Conservation (phyloP, 169 alveolate species). For the Theileria luwenshuni region DNA sequence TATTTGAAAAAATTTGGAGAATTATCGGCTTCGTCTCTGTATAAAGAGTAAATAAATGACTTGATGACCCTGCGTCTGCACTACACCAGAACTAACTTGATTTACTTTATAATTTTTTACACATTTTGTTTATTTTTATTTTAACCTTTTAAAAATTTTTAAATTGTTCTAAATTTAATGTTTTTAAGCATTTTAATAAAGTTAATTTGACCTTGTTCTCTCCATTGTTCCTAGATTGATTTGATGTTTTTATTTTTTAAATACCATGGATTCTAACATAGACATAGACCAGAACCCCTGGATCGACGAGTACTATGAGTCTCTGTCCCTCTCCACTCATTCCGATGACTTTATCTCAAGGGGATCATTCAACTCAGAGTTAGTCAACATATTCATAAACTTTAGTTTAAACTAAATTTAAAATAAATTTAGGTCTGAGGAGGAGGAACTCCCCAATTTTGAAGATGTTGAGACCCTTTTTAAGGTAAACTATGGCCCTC, state of each 20-base stretch:
- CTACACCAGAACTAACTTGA: too few relatives aligned
- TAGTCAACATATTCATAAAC: too few relatives aligned
- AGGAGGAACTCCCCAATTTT: constrained; percentile 2
- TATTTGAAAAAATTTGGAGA: constrained; percentile 46
- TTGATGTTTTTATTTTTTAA: background rate
- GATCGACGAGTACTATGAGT: too few relatives aligned
- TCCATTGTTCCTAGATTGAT: background rate
- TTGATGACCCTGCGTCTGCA: too few relatives aligned
- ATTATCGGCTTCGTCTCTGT: constrained; percentile 16
- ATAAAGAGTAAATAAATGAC: too few relatives aligned
- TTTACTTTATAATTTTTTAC: too few relatives aligned
- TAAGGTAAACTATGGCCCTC: constrained; percentile 27
- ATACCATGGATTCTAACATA: too few relatives aligned
- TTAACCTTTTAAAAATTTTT: constrained; percentile 3
- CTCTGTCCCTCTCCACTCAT: too few relatives aligned
- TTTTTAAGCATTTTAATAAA: background rate
- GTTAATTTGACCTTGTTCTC: background rate
- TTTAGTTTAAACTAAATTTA: too few relatives aligned
- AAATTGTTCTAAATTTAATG: background rate
- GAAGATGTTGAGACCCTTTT: constrained; percentile 1
- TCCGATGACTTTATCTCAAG: too few relatives aligned
- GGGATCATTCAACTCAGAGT: too few relatives aligned
- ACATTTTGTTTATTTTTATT: background rate
- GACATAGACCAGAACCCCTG: too few relatives aligned
- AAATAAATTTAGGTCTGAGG: background rate